Percentiles rank a stretch among this genome's conserved stretches.
Evolutionary conservation across 129 eudicot species (phyloP).

Genomic region (Pulicaria dysenterica): DNA sequence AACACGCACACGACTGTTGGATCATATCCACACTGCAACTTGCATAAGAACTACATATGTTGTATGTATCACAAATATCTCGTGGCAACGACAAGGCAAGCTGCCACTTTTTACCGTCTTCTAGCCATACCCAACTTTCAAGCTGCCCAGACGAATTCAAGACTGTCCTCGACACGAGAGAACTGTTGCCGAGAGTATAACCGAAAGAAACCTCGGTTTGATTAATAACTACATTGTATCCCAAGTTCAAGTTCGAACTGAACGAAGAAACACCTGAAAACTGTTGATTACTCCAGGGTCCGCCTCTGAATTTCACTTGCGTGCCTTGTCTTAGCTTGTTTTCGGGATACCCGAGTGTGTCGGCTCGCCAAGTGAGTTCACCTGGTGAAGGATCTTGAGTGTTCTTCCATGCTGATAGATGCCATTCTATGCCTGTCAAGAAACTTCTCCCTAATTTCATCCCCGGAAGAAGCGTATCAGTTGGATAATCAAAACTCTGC

Average conservation of each 20-base stretch:
- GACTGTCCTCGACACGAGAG: conserved; percentile 15
- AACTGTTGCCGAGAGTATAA: conserved; percentile 22
- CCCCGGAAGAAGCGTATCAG: conserved; percentile 44
- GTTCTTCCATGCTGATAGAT: conserved; percentile 42
- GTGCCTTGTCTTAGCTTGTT: conserved; percentile 26
- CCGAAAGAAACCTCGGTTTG: conserved; percentile 28
- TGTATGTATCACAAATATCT: conserved; percentile 50
- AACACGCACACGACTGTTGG: conserved; percentile 45
- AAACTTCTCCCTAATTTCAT: conserved; percentile 40
- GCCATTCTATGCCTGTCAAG: conserved; percentile 26
- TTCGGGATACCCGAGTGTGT: conserved; percentile 38
- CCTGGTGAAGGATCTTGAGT: conserved; percentile 43
- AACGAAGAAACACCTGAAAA: conserved; percentile 34
- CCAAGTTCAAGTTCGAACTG: conserved; percentile 6
- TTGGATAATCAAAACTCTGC: conserved; percentile 60
- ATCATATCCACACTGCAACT: conserved; percentile 41
- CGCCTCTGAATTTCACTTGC: conserved; percentile 23
- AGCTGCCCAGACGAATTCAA: conserved; percentile 34
- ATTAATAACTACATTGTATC: conserved; percentile 14
- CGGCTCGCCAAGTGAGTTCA: conserved; percentile 33
- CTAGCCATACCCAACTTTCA: conserved; percentile 34
- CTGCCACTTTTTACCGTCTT: conserved; percentile 38
- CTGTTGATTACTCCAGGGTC: conserved; percentile 39
- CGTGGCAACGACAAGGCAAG: conserved; percentile 28
- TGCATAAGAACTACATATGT: conserved; percentile 51